These are phyloP conservation scores for Talaromyces thailandensis DNA, from an alignment of 495 filamentous ascomycete species.

Conservation along the genomic window DNA sequence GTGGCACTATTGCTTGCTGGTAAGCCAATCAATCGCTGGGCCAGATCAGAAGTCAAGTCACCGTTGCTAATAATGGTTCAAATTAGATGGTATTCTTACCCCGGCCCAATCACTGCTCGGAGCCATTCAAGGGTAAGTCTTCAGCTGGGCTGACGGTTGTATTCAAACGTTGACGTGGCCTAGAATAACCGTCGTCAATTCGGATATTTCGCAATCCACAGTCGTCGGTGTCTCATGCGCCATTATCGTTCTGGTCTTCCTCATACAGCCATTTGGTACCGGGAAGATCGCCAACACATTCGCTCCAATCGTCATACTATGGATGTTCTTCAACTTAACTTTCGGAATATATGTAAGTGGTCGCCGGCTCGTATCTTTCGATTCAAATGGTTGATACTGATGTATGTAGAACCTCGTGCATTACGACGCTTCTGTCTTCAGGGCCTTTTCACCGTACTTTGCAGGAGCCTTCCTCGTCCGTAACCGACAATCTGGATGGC, in stretches of 20 bases:
- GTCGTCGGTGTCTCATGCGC: slow-evolving; percentile 61
- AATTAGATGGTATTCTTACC: slow-evolving; percentile 58
- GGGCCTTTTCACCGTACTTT: slow-evolving; percentile 60
- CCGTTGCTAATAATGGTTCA: background rate
- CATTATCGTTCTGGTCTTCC: slow-evolving; percentile 60
- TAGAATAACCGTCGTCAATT: slow-evolving; percentile 31
- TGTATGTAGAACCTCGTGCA: slow-evolving; percentile 40
- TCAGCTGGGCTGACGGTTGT: background rate
- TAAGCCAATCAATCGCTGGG: slow-evolving; percentile 7
- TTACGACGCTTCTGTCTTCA: slow-evolving; percentile 57
- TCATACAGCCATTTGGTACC: slow-evolving; percentile 61
- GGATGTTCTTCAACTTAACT: slow-evolving; percentile 56
- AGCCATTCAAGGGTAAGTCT: slow-evolving; percentile 51
- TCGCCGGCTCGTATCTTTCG: background rate
- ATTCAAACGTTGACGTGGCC: background rate
- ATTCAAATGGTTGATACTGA: background rate
- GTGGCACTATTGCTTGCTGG: slow-evolving; percentile 58
- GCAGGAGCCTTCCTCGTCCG: slow-evolving; percentile 52
- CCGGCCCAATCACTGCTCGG: slow-evolving; percentile 63
- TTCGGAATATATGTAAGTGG: slow-evolving; percentile 56
- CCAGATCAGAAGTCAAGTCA: background rate
- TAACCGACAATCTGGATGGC: slow-evolving; percentile 57
- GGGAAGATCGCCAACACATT: slow-evolving; percentile 56
- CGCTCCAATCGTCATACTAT: slow-evolving; percentile 65
- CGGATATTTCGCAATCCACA: slow-evolving; percentile 32